Base-by-base conservation (phyloP, 2,329 filamentous ascomycete species). In the Drechslerella coelobrocha region DNA sequence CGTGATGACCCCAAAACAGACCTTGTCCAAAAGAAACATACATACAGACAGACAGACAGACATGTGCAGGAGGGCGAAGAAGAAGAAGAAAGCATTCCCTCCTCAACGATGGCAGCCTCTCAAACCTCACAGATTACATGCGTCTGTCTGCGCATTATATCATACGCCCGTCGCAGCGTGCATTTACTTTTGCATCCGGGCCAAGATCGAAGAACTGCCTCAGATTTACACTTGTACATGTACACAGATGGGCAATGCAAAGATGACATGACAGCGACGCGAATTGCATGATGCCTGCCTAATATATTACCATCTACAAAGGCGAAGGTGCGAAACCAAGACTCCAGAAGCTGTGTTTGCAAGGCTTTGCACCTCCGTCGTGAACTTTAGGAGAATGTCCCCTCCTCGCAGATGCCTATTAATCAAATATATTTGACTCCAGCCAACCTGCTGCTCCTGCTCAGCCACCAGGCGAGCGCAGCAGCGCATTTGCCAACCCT, bases 1-100 rank as follows among this genome's bases (percentile, higher is more conserved):
- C 63, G 63, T 68, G 63, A 68, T 68, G 56, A 50, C 54, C 48
- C 56, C 63, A 61, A 56, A 61, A 52, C 43, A 68, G 50, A 55
- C 63, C 63, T 56, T 55, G 41, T n/a, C n/a, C 56, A 45, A 54
- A 54, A 51, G 23, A 27, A 60, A 56, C 34, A 31, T 4, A 48
- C 27, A 47, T 39, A 21, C 53, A 55, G 50, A 55, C 53, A 55
- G 48, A 54, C 48, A 37, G 31, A 47, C 34, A 17, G 26, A 39
- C 4, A 14, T 39, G 4, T 39, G 34, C 3, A 39, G 2, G 34
- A 39, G 7, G 7, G 17, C 12, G 12, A 39, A 39, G 3, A 39
- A 39, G 12, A 6, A 39, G 17, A 6, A 14, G 12, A 14, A 10
- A n/a, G 17, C 17, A 39, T 14, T 39, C 12, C 12, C 3, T 2